These are phyloP conservation scores for Phaeolepiota aurea DNA, from an alignment of 768 basidiomycete species.

Conservation along the genomic window DNA sequence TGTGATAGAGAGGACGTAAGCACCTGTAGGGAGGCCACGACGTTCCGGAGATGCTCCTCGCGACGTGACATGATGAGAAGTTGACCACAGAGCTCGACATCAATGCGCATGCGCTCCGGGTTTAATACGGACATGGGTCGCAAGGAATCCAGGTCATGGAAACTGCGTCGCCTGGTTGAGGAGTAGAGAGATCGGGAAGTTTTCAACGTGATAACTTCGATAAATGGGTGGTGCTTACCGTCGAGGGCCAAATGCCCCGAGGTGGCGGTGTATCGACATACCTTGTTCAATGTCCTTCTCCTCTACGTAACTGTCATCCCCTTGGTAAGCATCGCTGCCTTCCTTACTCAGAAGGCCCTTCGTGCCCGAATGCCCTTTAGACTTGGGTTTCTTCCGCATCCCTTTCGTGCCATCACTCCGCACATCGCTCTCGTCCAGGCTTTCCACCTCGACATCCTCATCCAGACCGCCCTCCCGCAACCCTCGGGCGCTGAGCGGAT, in stretches of 20 bases:
- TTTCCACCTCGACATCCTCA: slow-evolving; percentile 1
- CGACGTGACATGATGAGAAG: slow-evolving; percentile 61
- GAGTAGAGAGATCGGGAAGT: no score
- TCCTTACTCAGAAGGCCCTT: slow-evolving; percentile 20
- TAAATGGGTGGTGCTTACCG: no score
- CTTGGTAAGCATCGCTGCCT: neutral
- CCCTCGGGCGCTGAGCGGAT: slow-evolving; percentile 13
- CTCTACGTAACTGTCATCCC: neutral
- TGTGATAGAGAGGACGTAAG: slow-evolving; percentile 44
- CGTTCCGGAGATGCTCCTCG: slow-evolving; percentile 59
- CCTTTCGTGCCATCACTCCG: neutral
- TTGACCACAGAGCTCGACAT: slow-evolving; percentile 74
- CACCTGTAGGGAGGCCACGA: slow-evolving; percentile 51
- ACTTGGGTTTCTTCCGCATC: slow-evolving; percentile 7
- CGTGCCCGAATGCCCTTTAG: slow-evolving; percentile 16
- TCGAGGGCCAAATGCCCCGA: slow-evolving; percentile 11
- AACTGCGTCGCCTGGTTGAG: slow-evolving; percentile 57
- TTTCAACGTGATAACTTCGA: no score
- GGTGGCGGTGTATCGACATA: neutral
- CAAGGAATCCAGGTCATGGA: slow-evolving; percentile 52
- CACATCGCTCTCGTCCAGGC: slow-evolving; percentile 4
- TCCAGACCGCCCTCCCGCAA: slow-evolving; percentile 1
- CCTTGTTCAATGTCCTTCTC: neutral
- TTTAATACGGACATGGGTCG: slow-evolving; percentile 38
- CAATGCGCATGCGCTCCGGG: slow-evolving; percentile 62